Conservation (phyloP, 140 eudicot genomes). For the Erigeron philadelphicus region DNA sequence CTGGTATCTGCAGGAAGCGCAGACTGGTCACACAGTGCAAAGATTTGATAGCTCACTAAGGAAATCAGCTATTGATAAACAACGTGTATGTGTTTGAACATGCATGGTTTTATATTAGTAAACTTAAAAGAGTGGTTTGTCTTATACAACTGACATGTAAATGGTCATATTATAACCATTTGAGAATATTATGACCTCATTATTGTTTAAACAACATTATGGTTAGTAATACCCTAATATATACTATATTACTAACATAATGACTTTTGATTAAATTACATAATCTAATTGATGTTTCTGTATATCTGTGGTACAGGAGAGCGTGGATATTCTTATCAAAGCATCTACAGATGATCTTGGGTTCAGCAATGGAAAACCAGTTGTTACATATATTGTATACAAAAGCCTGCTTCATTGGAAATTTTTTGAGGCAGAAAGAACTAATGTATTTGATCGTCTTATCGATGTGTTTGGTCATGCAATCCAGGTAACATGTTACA, state of each 20-base stretch:
- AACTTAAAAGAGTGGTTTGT: neutral
- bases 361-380: constrained; percentile 81
- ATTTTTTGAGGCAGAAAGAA: constrained; percentile 80
- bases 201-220: neutral
- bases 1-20: constrained; percentile 46
- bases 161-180: neutral
- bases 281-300: neutral
- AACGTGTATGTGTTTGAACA: constrained; percentile 47
- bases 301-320: constrained; percentile 48
- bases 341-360: constrained; percentile 68
- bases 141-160: neutral
- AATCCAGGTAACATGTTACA: constrained; percentile 54
- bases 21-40: constrained; percentile 28
- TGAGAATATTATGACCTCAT: neutral
- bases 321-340: constrained; percentile 53
- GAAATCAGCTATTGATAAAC: constrained; percentile 51
- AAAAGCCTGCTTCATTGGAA: constrained; percentile 87
- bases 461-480: constrained; percentile 68
- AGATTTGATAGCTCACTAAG: constrained; percentile 46
- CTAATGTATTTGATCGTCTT: constrained; percentile 85
- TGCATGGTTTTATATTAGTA: constrained; percentile 2
- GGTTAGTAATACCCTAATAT: neutral
- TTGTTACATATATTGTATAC: constrained; percentile 76
- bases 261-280: neutral
- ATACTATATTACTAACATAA: neutral